These are phyloP conservation scores for Phytopythium aichiense DNA, from an alignment of 352 stramenopile species.

Conservation along the genomic window DNA sequence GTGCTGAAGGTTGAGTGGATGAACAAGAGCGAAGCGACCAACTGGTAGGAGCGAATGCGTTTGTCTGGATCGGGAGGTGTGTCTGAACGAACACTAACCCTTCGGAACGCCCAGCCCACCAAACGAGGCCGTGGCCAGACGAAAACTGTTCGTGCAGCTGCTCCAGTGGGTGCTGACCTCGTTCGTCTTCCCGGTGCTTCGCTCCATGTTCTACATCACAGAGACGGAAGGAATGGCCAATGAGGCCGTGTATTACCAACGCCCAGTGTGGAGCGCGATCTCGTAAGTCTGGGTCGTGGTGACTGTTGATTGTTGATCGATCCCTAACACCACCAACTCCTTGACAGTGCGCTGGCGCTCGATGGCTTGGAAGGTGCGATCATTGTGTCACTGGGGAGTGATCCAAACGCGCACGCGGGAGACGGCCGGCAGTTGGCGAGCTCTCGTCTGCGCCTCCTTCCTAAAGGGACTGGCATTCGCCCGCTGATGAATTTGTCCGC, in stretches of 20 bases:
- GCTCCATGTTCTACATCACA: slow-evolving; percentile 72
- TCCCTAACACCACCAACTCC: not conserved
- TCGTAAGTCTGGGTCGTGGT: slow-evolving; percentile 24
- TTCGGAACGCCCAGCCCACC: slow-evolving; percentile 30
- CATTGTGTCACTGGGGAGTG: slow-evolving; percentile 16
- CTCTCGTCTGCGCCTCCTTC: slow-evolving; percentile 57
- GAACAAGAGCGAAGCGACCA: slow-evolving; percentile 17
- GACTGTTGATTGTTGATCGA: too few species aligned
- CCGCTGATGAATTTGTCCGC: slow-evolving; percentile 77
- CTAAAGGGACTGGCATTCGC: slow-evolving; percentile 60
- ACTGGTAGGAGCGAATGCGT: slow-evolving; percentile 19
- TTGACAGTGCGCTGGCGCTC: slow-evolving; percentile 24
- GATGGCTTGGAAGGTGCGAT: slow-evolving; percentile 44
- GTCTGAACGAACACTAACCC: not conserved
- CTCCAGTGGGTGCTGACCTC: slow-evolving; percentile 35
- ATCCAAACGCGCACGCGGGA: slow-evolving; percentile 7
- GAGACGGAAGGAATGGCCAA: slow-evolving; percentile 64
- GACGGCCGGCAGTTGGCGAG: slow-evolving; percentile 30
- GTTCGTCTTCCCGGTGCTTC: slow-evolving; percentile 57
- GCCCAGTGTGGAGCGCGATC: slow-evolving; percentile 62
- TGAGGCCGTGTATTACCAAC: slow-evolving; percentile 64
- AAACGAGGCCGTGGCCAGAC: slow-evolving; percentile 48
- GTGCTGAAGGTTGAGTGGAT: slow-evolving; percentile 42
- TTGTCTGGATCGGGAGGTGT: not conserved
- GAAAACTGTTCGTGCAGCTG: slow-evolving; percentile 33